phyloP scores from a whole-genome alignment of 1,284 basidiomycete species.

The Fomitopsis betulina region DNA sequence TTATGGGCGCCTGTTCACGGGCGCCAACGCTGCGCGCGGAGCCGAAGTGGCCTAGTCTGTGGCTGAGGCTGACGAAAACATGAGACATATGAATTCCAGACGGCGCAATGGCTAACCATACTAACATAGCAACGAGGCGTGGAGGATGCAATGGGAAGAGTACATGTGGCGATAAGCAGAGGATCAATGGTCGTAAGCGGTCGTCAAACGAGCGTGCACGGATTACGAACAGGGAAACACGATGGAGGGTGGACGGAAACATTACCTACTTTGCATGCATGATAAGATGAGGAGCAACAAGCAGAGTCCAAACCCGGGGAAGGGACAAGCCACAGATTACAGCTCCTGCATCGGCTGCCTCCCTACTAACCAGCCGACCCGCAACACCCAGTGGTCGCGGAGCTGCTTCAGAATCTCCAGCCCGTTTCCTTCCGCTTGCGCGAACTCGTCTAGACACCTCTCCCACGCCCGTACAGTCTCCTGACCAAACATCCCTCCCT shows the following conservation, averaged over 20 bases:
- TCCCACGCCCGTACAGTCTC: slow-evolving; percentile 68
- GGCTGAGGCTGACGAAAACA: neutral
- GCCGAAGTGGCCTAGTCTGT: neutral
- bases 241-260: neutral
- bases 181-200: neutral
- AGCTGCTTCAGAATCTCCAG: slow-evolving; percentile 51
- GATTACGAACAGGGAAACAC: neutral
- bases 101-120: neutral
- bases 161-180: slow-evolving; percentile 1
- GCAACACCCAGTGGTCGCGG: slow-evolving; percentile 64
- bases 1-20: neutral
- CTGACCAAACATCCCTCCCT: slow-evolving; percentile 73
- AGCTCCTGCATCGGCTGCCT: slow-evolving; percentile 57
- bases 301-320: neutral
- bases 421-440: slow-evolving; percentile 45
- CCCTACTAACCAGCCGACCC: slow-evolving; percentile 75
- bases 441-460: slow-evolving; percentile 59
- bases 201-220: slow-evolving; percentile 4
- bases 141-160: neutral
- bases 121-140: neutral
- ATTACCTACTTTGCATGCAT: neutral
- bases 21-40: neutral
- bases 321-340: slow-evolving; percentile 5
- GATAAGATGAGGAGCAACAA: neutral
- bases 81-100: neutral